These are phyloP conservation scores for Naganishia sp. DNA, from an alignment of 1,284 basidiomycete species.

Conservation along the genomic window DNA sequence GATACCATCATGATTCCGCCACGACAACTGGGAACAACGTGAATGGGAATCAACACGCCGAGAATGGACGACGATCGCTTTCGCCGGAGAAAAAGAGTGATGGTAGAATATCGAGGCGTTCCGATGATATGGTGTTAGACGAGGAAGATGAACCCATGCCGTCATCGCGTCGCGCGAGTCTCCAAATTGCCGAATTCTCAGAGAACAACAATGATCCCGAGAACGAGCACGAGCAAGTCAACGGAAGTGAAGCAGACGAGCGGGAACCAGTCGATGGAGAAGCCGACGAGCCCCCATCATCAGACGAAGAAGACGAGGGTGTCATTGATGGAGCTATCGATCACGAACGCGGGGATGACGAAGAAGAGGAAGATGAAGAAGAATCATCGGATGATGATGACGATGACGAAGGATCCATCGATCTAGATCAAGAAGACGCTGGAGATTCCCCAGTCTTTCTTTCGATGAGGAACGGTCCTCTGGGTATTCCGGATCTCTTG, in stretches of 20 bases:
- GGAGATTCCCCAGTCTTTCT: conserved; percentile 27
- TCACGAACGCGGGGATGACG: conserved; percentile 14
- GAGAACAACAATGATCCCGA: background rate
- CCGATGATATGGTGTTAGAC: background rate
- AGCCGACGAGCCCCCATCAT: background rate
- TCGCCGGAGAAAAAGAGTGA: background rate
- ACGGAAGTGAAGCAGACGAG: background rate
- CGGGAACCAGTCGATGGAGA: too few species aligned
- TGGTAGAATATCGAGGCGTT: background rate
- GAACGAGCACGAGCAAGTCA: background rate
- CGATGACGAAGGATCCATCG: conserved; percentile 31
- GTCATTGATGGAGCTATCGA: conserved; percentile 30
- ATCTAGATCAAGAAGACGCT: conserved; percentile 22
- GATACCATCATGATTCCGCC: background rate
- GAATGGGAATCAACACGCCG: background rate
- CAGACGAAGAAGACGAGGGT: conserved; percentile 23
- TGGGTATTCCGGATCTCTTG: conserved; percentile 26
- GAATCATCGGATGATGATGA: conserved; percentile 28
- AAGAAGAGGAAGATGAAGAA: conserved; percentile 35
- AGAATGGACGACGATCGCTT: background rate
- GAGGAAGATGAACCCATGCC: background rate
- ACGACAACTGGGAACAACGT: background rate
- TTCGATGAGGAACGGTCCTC: conserved; percentile 18
- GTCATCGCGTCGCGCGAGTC: background rate
- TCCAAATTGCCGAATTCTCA: conserved; percentile 1